A percentile compares a stretch with the other conserved stretches of the same genome.
Conservation (phyloP, 495 filamentous ascomycete genomes). For the Ascodesmis nigricans region DNA sequence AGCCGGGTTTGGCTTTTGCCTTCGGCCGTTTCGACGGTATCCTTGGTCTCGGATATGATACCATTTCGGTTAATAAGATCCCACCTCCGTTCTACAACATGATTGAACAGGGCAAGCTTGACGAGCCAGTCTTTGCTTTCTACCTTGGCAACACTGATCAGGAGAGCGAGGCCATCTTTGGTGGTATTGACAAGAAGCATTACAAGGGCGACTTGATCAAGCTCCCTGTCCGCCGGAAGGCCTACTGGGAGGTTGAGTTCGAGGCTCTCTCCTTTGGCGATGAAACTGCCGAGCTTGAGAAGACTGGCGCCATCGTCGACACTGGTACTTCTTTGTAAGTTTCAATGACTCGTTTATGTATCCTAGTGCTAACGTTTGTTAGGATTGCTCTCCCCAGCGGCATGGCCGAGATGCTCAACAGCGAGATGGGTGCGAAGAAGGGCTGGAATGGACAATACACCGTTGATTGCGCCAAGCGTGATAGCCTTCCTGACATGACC, state of each 20-base stretch:
- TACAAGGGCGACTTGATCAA: slow-evolving; percentile 79
- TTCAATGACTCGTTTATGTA: neutral
- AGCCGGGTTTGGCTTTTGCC: slow-evolving; percentile 92
- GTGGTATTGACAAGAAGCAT: slow-evolving; percentile 68
- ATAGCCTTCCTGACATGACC: slow-evolving; percentile 62
- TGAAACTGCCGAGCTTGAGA: slow-evolving; percentile 61
- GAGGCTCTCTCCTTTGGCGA: slow-evolving; percentile 77
- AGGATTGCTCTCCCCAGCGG: slow-evolving; percentile 72
- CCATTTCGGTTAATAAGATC: slow-evolving; percentile 88
- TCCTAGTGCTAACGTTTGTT: neutral
- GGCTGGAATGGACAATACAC: slow-evolving; percentile 84
- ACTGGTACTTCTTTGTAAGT: slow-evolving; percentile 73
- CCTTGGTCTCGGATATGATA: slow-evolving; percentile 81
- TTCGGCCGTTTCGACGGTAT: slow-evolving; percentile 98
- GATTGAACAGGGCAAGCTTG: slow-evolving; percentile 68
- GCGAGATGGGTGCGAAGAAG: slow-evolving; percentile 96
- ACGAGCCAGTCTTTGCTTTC: slow-evolving; percentile 90
- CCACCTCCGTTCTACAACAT: slow-evolving; percentile 91
- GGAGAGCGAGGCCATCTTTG: slow-evolving; percentile 74
- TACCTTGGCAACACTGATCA: slow-evolving; percentile 63
- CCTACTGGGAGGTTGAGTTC: slow-evolving; percentile 98
- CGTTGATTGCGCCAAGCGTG: slow-evolving; percentile 69
- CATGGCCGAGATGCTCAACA: slow-evolving; percentile 90
- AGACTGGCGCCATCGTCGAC: slow-evolving; percentile 91
- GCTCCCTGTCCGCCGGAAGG: slow-evolving; percentile 89